Evolutionary conservation across 371 early-diverging fungal genomes (phyloP).

Genomic region (Mortierella sp.): DNA sequence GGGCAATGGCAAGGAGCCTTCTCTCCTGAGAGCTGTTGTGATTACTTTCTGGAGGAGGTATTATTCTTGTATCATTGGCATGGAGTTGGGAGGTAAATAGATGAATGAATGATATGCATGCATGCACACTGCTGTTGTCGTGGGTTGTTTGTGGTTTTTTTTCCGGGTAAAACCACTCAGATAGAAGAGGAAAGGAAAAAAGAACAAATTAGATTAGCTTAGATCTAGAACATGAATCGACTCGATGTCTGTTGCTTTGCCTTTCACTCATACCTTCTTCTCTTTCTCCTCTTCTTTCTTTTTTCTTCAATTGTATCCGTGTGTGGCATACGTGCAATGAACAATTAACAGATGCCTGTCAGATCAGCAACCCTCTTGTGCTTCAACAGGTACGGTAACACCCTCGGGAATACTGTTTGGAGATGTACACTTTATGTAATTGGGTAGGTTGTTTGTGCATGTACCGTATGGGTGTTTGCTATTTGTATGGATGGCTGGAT

Average conservation of each 20-base stretch:
- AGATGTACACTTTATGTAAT: background rate
- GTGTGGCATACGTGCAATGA: background rate
- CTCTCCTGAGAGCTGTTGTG: constrained; percentile 39
- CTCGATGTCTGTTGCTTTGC: background rate
- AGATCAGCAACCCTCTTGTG: constrained; percentile 38
- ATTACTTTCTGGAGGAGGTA: constrained; percentile 46
- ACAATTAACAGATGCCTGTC: constrained; percentile 30
- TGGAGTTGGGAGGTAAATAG: constrained; percentile 46
- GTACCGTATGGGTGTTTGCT: background rate
- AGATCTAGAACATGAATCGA: constrained; percentile 3
- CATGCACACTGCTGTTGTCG: background rate
- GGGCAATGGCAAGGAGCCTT: constrained; percentile 45
- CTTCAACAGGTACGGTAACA: constrained; percentile 35
- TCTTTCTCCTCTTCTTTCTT: background rate
- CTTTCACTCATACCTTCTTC: background rate
- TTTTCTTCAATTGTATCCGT: background rate
- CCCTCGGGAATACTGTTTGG: background rate
- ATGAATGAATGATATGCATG: background rate
- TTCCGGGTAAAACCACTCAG: background rate
- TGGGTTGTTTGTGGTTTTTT: background rate
- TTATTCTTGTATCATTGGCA: constrained; percentile 31
- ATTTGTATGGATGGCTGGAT: background rate
- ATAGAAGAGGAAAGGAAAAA: background rate
- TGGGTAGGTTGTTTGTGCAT: background rate
- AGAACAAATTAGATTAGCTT: background rate